Conservation (phyloP, 2,329 filamentous ascomycete species). For the Aspergillus viridinutans region DNA sequence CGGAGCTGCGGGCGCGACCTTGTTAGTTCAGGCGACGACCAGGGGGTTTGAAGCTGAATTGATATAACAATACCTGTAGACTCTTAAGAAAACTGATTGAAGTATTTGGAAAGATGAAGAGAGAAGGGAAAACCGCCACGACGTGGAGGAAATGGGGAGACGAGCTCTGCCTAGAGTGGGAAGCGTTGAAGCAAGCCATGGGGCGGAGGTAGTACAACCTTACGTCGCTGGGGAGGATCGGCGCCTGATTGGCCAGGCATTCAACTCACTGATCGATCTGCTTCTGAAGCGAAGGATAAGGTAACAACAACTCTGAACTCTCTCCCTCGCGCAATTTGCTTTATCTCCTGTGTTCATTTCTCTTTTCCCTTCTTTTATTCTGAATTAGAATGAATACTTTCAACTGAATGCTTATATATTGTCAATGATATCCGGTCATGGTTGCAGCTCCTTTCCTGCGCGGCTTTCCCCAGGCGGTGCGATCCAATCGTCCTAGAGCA, state of each 20-base stretch:
- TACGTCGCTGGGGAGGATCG: slow-evolving; percentile 11
- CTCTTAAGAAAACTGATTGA: slow-evolving; percentile 4
- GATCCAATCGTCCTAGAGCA: slow-evolving; percentile 9
- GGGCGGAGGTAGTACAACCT: slow-evolving; percentile 10
- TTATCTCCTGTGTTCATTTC: not conserved
- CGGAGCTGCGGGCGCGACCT: slow-evolving; percentile 7
- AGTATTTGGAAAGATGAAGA: not conserved
- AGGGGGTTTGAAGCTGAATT: not conserved
- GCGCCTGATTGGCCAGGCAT: slow-evolving; percentile 20
- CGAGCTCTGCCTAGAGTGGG: not conserved
- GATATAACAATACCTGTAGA: slow-evolving; percentile 15
- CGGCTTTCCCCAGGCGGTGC: slow-evolving; percentile 21
- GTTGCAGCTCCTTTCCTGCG: slow-evolving; percentile 29
- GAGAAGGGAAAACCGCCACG: not conserved
- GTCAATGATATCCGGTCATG: slow-evolving; percentile 18
- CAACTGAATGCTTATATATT: not conserved
- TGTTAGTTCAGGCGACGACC: slow-evolving; percentile 5
- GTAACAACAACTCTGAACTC: not conserved
- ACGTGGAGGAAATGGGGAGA: slow-evolving; percentile 2
- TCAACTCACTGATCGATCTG: slow-evolving; percentile 6
- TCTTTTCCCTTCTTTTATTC: not conserved
- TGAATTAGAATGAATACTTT: not conserved
- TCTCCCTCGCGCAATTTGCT: slow-evolving; percentile 7
- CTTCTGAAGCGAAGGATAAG: not conserved
- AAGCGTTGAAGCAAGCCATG: not conserved